Evolutionary conservation across 768 basidiomycete genomes (phyloP), one percentile per base, ranked within the genome.

Genomic region (Cubamyces sp.): DNA sequence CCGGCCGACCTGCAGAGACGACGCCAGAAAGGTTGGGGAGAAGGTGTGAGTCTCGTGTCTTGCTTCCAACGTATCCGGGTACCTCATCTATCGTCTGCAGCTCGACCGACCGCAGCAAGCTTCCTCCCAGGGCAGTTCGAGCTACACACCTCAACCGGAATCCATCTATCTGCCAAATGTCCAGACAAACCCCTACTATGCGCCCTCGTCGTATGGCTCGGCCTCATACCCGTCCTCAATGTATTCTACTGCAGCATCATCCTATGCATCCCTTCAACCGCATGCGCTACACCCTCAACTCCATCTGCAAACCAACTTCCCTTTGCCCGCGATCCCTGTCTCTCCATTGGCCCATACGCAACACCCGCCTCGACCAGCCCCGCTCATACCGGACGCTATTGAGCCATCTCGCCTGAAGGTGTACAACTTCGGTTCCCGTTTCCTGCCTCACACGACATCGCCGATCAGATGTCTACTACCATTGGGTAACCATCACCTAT

Each of bases 391-490:
- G 71, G 83, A 86, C 69, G 75, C 66, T 21, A 77, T 84, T n/a
- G 71, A 73, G 16, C 89, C 91, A 0, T 86, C 82, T 1, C 90
- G 86, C 67, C 75, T 92, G 21, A 82, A 82, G 64, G 73, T 94
- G 51, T 87, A 87, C 68, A 84, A 90, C 43, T 93, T 94, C 70
- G 92, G 92, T 21, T 94, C 92, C 19, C 83, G 92, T 16, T 94
- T 94, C 71, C 78, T 94, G 37, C 92, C 92, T 12, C 92, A 94
- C 68, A 77, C 91, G 16, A 88, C 84, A 2, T 80, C 83, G 0
- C 90, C 83, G 34, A 94, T 94, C 62, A 84, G 86, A 57, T 88
- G 89, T 73, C 72, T 93, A 12, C 79, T 94, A 34, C 91, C 92
- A 8, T 70, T 94, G 21, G 76, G 84, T 41, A 81, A 81, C 19